A percentile compares a stretch with the other conserved stretches of the same genome.
Conservation (phyloP, 2,329 filamentous ascomycete species). For the Trichophyton benhamiae region DNA sequence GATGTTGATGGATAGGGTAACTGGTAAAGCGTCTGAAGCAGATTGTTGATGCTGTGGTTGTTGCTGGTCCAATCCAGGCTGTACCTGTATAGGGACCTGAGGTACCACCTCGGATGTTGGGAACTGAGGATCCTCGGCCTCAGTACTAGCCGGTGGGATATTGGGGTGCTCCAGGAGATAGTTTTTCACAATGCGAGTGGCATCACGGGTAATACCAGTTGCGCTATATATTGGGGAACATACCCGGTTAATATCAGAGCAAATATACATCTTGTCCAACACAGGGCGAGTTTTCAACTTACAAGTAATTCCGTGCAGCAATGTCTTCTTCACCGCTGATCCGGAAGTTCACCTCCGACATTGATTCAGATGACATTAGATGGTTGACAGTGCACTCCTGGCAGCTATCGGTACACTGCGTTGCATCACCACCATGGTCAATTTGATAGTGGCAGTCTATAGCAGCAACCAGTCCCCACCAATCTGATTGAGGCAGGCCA, state of each 20-base stretch:
- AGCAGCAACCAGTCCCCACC: slow-evolving; percentile 33
- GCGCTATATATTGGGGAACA: slow-evolving; percentile 21
- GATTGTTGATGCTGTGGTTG: not conserved
- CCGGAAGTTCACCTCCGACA: slow-evolving; percentile 25
- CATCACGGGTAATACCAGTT: slow-evolving; percentile 30
- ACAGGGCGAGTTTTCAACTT: slow-evolving; percentile 13
- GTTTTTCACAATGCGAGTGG: slow-evolving; percentile 32
- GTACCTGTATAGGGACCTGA: not conserved
- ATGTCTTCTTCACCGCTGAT: slow-evolving; percentile 23
- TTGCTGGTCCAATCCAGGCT: not conserved
- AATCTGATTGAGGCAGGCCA: slow-evolving; percentile 30
- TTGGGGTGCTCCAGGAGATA: slow-evolving; percentile 15
- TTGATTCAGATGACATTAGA: slow-evolving; percentile 26
- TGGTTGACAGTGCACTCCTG: slow-evolving; percentile 26
- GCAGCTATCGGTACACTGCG: slow-evolving; percentile 22
- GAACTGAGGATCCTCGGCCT: slow-evolving; percentile 16
- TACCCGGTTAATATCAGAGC: slow-evolving; percentile 11
- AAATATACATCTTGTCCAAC: not conserved
- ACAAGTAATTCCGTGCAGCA: slow-evolving; percentile 32
- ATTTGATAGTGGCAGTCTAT: slow-evolving; percentile 34
- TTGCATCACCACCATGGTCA: slow-evolving; percentile 25
- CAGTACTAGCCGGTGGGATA: slow-evolving; percentile 5
- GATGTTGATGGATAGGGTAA: slow-evolving; percentile 25
- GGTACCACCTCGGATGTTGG: slow-evolving; percentile 12
- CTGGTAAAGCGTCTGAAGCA: not conserved